phyloP scores from a whole-genome alignment of 2,329 filamentous ascomycete genomes.

The Microdochium paspali region DNA sequence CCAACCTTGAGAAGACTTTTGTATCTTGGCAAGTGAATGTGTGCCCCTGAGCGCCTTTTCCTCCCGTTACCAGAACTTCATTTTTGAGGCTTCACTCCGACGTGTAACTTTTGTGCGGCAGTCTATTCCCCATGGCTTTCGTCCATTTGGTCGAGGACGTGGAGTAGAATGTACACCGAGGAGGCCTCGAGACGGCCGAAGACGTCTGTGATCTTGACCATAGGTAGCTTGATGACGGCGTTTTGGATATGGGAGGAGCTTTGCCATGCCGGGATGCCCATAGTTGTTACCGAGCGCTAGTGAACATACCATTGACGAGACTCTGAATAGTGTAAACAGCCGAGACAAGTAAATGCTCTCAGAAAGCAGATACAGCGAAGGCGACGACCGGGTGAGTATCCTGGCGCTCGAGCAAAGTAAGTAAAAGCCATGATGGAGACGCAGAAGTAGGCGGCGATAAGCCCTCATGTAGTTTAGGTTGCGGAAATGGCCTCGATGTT shows the following conservation, averaged over 20 bases:
- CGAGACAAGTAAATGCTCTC: conserved; percentile 52
- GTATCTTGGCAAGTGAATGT: too few species aligned
- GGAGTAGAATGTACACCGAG: conserved; percentile 40
- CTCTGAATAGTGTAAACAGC: conserved; percentile 55
- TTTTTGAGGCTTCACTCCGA: too few species aligned
- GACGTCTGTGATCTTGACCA: conserved; percentile 53
- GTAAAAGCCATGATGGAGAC: conserved; percentile 53
- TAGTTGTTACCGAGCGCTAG: neutral
- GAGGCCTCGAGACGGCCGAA: conserved; percentile 54
- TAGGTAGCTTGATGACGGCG: conserved; percentile 49
- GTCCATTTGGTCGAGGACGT: conserved; percentile 47
- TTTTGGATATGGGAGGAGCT: neutral
- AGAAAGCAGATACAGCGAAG: conserved; percentile 56
- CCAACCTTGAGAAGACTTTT: too few species aligned
- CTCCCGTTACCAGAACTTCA: too few species aligned
- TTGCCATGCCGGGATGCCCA: neutral
- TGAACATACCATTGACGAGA: conserved; percentile 46
- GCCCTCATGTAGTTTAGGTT: conserved; percentile 19
- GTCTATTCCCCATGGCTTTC: conserved; percentile 43
- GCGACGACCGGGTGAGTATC: conserved; percentile 50
- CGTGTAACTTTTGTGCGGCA: too few species aligned
- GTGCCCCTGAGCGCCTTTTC: too few species aligned
- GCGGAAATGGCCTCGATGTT: conserved; percentile 20
- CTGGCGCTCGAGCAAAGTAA: conserved; percentile 58
- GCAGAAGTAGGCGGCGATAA: conserved; percentile 20